Percentiles rank a stretch among this genome's conserved stretches.
phyloP scores from a whole-genome alignment of 208 protist species.

The Leishmania tarentolae region DNA sequence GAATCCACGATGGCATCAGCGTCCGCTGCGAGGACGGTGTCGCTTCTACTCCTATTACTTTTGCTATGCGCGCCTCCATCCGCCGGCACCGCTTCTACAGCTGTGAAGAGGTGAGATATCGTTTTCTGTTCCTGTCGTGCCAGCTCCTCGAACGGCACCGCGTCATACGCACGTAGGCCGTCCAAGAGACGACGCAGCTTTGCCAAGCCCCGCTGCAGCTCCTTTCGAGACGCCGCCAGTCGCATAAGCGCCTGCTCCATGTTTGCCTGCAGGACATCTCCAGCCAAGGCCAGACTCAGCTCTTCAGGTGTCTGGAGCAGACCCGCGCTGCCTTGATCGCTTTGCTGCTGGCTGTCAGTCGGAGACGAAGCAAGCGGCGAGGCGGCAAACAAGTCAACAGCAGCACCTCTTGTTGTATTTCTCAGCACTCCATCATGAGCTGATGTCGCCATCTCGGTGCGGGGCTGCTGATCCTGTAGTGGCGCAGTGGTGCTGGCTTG shows the following conservation, averaged over 20 bases:
- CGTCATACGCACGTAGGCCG: constrained; percentile 26
- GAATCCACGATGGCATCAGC: neutral
- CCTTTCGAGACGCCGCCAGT: neutral
- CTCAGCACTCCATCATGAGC: neutral
- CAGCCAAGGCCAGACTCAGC: constrained; percentile 21
- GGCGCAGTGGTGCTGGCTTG: neutral
- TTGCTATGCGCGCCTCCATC: neutral
- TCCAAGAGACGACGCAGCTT: constrained; percentile 27
- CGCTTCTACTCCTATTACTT: neutral
- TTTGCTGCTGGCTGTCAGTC: neutral
- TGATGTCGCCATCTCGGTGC: neutral
- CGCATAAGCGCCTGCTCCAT: constrained; percentile 17
- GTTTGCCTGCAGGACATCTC: constrained; percentile 7
- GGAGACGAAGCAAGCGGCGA: neutral
- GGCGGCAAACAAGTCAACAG: neutral
- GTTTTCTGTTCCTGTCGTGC: constrained; percentile 9
- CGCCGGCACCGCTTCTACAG: neutral
- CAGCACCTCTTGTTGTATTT: neutral
- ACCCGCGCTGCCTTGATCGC: neutral
- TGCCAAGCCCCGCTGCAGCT: constrained; percentile 15
- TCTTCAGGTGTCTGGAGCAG: constrained; percentile 2
- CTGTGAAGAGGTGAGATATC: constrained; percentile 8
- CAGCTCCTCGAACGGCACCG: constrained; percentile 13
- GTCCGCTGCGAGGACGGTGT: neutral
- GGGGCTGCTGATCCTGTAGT: neutral